A percentile compares a stretch with the other conserved stretches of the same genome.
Conservation (phyloP, 2,329 filamentous ascomycete species). For the Tolypocladium ophioglossoides region DNA sequence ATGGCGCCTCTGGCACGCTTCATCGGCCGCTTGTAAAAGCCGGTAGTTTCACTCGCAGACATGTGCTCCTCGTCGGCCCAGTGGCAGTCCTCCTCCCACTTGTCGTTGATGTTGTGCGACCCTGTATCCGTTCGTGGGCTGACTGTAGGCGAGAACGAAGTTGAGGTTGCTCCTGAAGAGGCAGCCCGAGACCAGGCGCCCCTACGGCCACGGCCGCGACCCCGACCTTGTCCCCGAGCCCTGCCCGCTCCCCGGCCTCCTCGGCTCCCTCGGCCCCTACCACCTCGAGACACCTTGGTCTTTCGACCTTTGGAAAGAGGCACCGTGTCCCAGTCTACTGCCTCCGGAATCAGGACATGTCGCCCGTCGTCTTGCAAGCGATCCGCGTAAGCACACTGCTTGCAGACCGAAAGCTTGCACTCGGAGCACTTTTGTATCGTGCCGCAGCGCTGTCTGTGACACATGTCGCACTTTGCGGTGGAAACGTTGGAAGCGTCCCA, state of each 20-base stretch:
- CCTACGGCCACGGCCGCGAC: background rate
- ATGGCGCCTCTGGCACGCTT: background rate
- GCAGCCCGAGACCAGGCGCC: background rate
- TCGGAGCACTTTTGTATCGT: slow-evolving; percentile 12
- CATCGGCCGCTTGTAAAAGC: background rate
- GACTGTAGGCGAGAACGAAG: background rate
- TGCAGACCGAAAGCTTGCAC: slow-evolving; percentile 14
- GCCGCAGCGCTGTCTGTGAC: slow-evolving; percentile 11
- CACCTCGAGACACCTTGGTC: background rate
- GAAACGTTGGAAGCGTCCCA: slow-evolving; percentile 11
- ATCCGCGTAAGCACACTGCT: slow-evolving; percentile 7
- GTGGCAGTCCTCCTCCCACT: background rate
- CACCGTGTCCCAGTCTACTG: slow-evolving; percentile 8
- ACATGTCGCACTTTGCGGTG: slow-evolving; percentile 17
- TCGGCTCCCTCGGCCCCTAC: background rate
- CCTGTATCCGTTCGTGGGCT: background rate
- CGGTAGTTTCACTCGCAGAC: background rate
- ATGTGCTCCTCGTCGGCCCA: background rate
- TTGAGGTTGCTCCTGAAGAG: background rate
- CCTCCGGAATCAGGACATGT: slow-evolving; percentile 10
- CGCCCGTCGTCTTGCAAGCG: slow-evolving; percentile 7
- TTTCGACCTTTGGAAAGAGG: background rate
- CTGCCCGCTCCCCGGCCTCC: background rate
- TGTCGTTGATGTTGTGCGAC: background rate
- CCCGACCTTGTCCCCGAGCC: background rate